Evolutionary conservation across 192 early-diverging fungal species (phyloP).

Genomic region (Chytriomyces sp.): DNA sequence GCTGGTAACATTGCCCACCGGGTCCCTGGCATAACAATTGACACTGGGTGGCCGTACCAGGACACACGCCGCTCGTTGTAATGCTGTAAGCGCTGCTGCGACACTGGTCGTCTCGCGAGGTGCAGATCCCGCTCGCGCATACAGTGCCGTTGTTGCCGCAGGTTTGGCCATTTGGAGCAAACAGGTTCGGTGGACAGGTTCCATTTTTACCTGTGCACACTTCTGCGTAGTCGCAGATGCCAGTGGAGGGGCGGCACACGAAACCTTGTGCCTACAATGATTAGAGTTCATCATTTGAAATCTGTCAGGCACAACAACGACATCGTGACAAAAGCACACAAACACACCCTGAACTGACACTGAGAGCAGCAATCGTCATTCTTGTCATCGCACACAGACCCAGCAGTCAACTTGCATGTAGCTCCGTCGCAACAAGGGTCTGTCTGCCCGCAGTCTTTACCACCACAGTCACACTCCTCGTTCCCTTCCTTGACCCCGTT

Average conservation of each 20-base stretch:
- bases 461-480: conserved; percentile 92
- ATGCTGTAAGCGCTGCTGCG: conserved; percentile 22
- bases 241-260: conserved; percentile 73
- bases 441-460: conserved; percentile 62
- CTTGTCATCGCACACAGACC: conserved; percentile 76
- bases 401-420: conserved; percentile 78
- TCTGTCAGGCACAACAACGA: background rate
- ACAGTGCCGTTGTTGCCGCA: conserved; percentile 48
- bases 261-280: conserved; percentile 47
- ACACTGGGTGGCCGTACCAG: conserved; percentile 35
- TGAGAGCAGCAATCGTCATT: conserved; percentile 83
- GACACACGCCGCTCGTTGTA: conserved; percentile 38
- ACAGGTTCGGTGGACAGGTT: conserved; percentile 71
- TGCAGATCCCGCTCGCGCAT: conserved; percentile 55
- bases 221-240: conserved; percentile 73
- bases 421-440: conserved; percentile 81
- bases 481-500: conserved; percentile 84
- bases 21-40: conserved; percentile 34
- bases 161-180: conserved; percentile 63
- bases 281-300: background rate
- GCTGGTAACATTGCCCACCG: conserved; percentile 32
- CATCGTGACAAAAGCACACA: background rate
- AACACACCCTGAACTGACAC: conserved; percentile 66
- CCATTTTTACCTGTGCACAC: conserved; percentile 71
- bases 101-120: conserved; percentile 47